Evolutionary conservation across 225 moss, liverwort and hornwort species (phyloP).

Genomic region (Takakia lepidozioides): DNA sequence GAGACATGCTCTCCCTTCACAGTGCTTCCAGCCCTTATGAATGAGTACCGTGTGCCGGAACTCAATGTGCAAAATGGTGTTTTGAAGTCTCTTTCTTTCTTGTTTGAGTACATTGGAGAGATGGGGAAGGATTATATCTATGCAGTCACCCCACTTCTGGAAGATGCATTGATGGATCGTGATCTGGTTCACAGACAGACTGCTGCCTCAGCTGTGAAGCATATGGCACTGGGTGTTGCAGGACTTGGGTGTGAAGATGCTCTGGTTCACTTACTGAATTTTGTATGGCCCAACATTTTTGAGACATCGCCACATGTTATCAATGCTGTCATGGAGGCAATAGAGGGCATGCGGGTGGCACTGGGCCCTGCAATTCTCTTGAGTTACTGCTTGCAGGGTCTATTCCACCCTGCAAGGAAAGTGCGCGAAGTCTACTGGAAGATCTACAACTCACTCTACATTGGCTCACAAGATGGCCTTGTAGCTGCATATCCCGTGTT

Average conservation of each 20-base stretch:
- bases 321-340: slow-evolving; percentile 99
- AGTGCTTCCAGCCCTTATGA: slow-evolving; percentile 94
- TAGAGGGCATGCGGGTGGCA: slow-evolving; percentile 98
- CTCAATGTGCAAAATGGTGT: slow-evolving; percentile 98
- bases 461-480: slow-evolving; percentile 92
- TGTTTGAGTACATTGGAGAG: slow-evolving; percentile 99
- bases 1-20: slow-evolving; percentile 99
- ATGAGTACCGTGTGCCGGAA: slow-evolving; percentile 96
- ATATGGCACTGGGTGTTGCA: slow-evolving; percentile 96
- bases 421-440: slow-evolving; percentile 99
- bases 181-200: slow-evolving; percentile 98
- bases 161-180: slow-evolving; percentile 98
- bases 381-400: slow-evolving; percentile 91
- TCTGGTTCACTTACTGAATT: slow-evolving; percentile 86
- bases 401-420: slow-evolving; percentile 96
- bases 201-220: slow-evolving; percentile 96
- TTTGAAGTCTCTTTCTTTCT: slow-evolving; percentile 86
- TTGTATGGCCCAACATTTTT: slow-evolving; percentile 97
- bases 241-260: slow-evolving; percentile 99
- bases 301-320: slow-evolving; percentile 99
- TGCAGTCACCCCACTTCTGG: slow-evolving; percentile 87
- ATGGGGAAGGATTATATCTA: slow-evolving; percentile 99
- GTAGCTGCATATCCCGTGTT: slow-evolving; percentile 91
- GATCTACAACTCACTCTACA: slow-evolving; percentile 93
- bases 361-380: slow-evolving; percentile 88